phyloP scores from a whole-genome alignment of 2,329 filamentous ascomycete species.

The Sarocladium brachiariae region DNA sequence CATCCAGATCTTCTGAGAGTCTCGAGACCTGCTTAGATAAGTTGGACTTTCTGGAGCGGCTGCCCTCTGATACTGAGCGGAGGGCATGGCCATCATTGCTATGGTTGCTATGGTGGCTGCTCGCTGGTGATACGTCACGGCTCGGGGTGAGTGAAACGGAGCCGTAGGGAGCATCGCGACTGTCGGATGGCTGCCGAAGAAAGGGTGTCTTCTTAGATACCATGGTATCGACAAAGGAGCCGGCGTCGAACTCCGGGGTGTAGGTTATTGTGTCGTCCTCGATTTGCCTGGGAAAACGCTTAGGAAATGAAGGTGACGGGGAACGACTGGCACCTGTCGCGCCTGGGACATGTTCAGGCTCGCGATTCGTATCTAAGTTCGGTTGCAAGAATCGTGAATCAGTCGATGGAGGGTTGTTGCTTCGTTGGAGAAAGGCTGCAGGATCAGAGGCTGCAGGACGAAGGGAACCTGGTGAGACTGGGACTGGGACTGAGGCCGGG shows the following conservation, averaged over 20 bases:
- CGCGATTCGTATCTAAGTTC: neutral
- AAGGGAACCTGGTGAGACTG: too few species aligned
- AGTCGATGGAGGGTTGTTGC: neutral
- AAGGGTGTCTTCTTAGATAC: conserved; percentile 30
- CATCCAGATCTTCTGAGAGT: conserved; percentile 43
- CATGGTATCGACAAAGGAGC: conserved; percentile 21
- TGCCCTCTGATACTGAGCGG: conserved; percentile 26
- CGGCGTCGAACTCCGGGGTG: neutral
- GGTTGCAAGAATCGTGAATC: neutral
- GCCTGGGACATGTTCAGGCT: conserved; percentile 4
- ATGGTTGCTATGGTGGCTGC: conserved; percentile 25
- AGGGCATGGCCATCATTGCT: conserved; percentile 25
- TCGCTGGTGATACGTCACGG: conserved; percentile 28
- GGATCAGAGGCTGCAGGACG: conserved; percentile 3
- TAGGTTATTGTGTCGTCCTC: neutral
- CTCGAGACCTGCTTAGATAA: conserved; percentile 25
- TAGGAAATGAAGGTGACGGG: conserved; percentile 13
- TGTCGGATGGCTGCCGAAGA: conserved; percentile 22
- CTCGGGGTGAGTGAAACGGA: conserved; percentile 29
- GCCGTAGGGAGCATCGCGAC: conserved; percentile 29
- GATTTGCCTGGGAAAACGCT: neutral
- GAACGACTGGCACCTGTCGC: conserved; percentile 8
- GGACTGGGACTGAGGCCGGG: neutral
- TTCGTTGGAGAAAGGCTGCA: neutral
- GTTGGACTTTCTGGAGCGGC: conserved; percentile 25